Conservation (phyloP, 352 stramenopile species). For the Aphanomyces euteiches region DNA sequence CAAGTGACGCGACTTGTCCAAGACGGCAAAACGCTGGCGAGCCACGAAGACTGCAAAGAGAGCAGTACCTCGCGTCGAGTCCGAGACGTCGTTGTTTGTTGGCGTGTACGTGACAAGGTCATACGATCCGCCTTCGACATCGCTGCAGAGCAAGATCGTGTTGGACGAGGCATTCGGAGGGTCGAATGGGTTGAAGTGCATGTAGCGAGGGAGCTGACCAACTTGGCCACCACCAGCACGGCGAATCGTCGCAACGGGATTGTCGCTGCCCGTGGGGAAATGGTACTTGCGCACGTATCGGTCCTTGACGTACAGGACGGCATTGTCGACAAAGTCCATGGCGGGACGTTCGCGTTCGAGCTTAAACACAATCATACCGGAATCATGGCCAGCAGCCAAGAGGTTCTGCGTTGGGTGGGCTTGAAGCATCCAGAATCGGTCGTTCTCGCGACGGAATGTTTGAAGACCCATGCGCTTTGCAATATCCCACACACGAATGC, state of each 20-base stretch:
- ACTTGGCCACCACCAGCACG: conserved; percentile 79
- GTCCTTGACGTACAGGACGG: conserved; percentile 96
- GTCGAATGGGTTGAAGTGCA: conserved; percentile 97
- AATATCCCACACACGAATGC: conserved; percentile 99
- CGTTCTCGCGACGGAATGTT: conserved; percentile 98
- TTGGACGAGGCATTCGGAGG: conserved; percentile 74
- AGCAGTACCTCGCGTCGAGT: conserved; percentile 92
- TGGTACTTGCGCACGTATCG: conserved; percentile 97
- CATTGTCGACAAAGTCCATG: conserved; percentile 82
- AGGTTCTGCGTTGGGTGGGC: conserved; percentile 97
- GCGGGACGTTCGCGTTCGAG: conserved; percentile 95
- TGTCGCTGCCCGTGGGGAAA: conserved; percentile 79
- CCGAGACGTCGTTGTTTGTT: conserved; percentile 72
- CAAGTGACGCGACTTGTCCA: conserved; percentile 96
- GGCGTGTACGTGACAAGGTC: conserved; percentile 95
- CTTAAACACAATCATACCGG: conserved; percentile 99
- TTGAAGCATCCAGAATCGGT: conserved; percentile 98
- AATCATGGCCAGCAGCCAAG: conserved; percentile 98
- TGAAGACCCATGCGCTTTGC: conserved; percentile 98
- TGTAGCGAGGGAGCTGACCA: conserved; percentile 89
- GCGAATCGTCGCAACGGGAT: conserved; percentile 66
- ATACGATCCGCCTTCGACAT: conserved; percentile 96
- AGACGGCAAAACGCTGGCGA: conserved; percentile 96
- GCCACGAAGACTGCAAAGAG: conserved; percentile 96
- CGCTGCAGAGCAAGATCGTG: conserved; percentile 93